Percentiles rank a stretch among this genome's conserved stretches.
Conservation (phyloP, 768 basidiomycete species). For the Boletellus emodensis region DNA sequence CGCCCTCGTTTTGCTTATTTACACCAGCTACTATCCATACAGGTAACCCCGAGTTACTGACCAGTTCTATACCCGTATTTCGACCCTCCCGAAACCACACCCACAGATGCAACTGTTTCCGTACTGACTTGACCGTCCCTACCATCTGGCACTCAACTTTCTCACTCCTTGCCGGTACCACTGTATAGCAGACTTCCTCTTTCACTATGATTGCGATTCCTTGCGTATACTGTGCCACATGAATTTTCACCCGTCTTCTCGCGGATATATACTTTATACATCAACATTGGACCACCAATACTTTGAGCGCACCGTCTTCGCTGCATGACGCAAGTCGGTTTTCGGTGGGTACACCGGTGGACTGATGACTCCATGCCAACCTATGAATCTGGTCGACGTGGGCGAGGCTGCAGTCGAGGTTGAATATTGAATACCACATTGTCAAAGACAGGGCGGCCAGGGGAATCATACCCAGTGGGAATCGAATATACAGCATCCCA, state of each 20-base stretch:
- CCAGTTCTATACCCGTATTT: constrained; percentile 71
- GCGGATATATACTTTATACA: constrained; percentile 41
- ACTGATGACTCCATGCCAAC: constrained; percentile 64
- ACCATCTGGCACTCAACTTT: constrained; percentile 34
- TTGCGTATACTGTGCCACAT: constrained; percentile 28
- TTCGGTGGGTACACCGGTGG: constrained; percentile 30
- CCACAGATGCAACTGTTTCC: constrained; percentile 54
- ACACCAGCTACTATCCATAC: constrained; percentile 48
- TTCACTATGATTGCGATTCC: constrained; percentile 14
- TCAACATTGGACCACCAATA: constrained; percentile 59
- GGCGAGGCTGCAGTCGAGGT: constrained; percentile 45
- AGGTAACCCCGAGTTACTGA: constrained; percentile 32
- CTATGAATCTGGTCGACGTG: constrained; percentile 79
- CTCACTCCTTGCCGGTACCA: constrained; percentile 37
- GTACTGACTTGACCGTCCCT: constrained; percentile 36
- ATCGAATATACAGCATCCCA: constrained; percentile 51
- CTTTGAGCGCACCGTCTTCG: constrained; percentile 87
- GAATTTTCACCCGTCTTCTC: constrained; percentile 17
- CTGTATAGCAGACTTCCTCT: constrained; percentile 60
- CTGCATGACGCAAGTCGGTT: constrained; percentile 79
- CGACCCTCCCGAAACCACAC: constrained; percentile 38
- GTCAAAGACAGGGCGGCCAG: constrained; percentile 1
- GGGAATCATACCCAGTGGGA: constrained; percentile 44
- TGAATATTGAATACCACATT: not conserved
- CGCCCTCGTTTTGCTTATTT: constrained; percentile 33